Base-by-base conservation (phyloP, 257 asterid genomes). In the Nicotiana undulata region DNA sequence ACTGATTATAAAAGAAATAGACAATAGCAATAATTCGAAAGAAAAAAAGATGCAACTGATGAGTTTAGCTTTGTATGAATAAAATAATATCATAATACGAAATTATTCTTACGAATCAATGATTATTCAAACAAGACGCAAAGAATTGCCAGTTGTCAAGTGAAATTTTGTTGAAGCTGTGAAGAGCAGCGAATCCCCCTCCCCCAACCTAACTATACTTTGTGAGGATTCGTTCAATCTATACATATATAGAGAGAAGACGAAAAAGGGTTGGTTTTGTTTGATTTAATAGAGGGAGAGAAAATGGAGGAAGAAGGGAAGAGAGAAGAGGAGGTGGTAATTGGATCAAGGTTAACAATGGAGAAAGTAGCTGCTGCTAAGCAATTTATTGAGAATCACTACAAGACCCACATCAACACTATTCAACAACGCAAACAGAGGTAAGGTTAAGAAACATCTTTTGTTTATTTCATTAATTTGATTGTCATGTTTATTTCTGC, bases 281-380 rank as follows among this genome's bases (percentile, higher is more conserved):
- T 75, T 31, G 44, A 7, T 59, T 63, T 29, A 51, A 40, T 79
- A 83, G 90, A 75, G 84, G 77, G 79, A 82, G 80, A n/a, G 37
- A 40, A 40, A 9, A 40, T 40, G 49, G 49, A 40, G 92, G 95
- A 90, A 86, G 90, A 49, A 80, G 87, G 81, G 77, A 86, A 40
- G 75, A 76, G 85, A 6, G 93, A 86, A 72, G 98, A 91, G 77
- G 99, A 93, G 82, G 85, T 91, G 84, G 87, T 40, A 40, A 40
- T 90, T 16, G 98, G 97, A 29, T 95, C 99, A 28, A 93, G 93
- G 84, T 87, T 90, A 84, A 95, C 99, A 63, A 92, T 95, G 98
- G 99, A 95, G 83, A 95, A 92, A 88, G 99, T 95, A n/a, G 98
- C 98, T 18, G 99, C 99, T 70, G 99, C 99, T 0, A 95, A 95